Base-by-base conservation (phyloP, 2,329 filamentous ascomycete genomes). In the Exophiala phaeomuriformis region DNA sequence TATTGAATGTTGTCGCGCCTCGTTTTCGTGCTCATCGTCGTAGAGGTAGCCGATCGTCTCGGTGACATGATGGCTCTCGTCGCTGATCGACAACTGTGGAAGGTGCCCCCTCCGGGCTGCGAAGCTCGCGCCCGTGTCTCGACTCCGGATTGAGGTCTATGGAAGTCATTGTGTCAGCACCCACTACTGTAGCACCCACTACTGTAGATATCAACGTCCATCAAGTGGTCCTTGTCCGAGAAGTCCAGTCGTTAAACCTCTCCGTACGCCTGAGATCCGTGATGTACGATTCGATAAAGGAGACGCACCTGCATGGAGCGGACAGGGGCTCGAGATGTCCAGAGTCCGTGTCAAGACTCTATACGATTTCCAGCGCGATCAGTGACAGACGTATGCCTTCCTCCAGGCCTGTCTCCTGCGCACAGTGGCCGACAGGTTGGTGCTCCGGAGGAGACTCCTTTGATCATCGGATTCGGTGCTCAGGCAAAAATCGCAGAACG, bases 1-100 rank as follows among this genome's bases (percentile, higher is more conserved):
- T 37, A 33, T n/a, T 12, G 27, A 19, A n/a, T 51, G 39, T 32
- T 37, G 39, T 30, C 47, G 50, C 5, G 33, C 19, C 37, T 57
- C 57, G 46, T 40, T 48, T n/a, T 84, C 81, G 65, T 82, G 81
- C 31, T 64, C 55, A 66, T 88, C 85, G 65, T 86, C 88, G 71
- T 96, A 95, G 71, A 95, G 81, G 64, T 90, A 90, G 49, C 88
- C 88, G 70, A 95, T 95, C 55, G 89, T 86, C 70, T 95, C 90
- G 52, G 90, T 95, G 68, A 95, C 88, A 80, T 95, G 90, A 72
- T 95, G 89, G 72, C 80, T 89, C 57, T 90, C 86, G 72, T 95
- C 90, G 69, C 87, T 93, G 69, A 95, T 84, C 63, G 80, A 83
- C 57, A 84, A 73, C 63, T 83, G 78, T 58, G 80, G 75, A 61